Conservation (phyloP, 495 filamentous ascomycete genomes). For the Apodospora peruviana region DNA sequence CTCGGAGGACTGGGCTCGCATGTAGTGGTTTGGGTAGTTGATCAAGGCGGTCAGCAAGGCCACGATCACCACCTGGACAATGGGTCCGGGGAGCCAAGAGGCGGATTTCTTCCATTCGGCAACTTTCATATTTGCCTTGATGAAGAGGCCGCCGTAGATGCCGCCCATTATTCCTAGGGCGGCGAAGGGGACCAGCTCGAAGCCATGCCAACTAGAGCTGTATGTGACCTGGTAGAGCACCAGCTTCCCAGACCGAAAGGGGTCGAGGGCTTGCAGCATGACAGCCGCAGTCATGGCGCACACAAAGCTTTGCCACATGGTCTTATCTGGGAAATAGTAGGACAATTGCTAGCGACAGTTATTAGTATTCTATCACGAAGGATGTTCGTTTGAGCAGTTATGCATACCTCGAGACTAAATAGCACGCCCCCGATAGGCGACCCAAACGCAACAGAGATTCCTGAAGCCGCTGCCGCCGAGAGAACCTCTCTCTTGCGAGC, state of each 20-base stretch:
- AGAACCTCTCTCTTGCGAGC: conserved; percentile 93
- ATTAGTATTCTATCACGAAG: neutral
- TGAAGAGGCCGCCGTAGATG: conserved; percentile 89
- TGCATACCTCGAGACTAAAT: conserved; percentile 77
- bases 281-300: conserved; percentile 97
- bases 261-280: conserved; percentile 85
- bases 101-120: conserved; percentile 71
- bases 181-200: conserved; percentile 86
- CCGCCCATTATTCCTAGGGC: conserved; percentile 86
- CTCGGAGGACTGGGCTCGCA: conserved; percentile 86
- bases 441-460: conserved; percentile 96
- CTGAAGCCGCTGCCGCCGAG: conserved; percentile 89
- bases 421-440: conserved; percentile 91
- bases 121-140: conserved; percentile 86
- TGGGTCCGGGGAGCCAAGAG: conserved; percentile 56
- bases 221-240: conserved; percentile 97
- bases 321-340: conserved; percentile 98
- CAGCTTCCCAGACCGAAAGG: conserved; percentile 92
- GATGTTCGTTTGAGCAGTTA: neutral
- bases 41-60: conserved; percentile 77
- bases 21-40: conserved; percentile 93
- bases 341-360: conserved; percentile 59
- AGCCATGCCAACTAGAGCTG: conserved; percentile 86
- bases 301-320: conserved; percentile 99
- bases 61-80: conserved; percentile 70